Conservation (phyloP, 306 rosid genomes). For the Fragaria iinumae region DNA sequence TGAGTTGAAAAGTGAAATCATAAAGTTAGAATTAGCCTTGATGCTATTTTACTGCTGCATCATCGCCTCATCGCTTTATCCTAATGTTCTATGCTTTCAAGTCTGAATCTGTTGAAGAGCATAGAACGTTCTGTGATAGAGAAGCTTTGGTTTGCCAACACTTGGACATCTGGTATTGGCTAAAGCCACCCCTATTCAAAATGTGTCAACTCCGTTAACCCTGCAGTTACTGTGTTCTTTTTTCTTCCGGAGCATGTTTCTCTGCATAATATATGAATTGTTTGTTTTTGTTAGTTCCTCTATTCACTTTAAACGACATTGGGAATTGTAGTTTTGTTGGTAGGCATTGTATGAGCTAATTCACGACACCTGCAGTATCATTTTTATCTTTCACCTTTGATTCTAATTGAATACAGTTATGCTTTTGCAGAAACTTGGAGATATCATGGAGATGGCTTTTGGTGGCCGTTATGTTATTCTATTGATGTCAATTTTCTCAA, state of each 20-base stretch:
- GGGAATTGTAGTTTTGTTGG: not conserved
- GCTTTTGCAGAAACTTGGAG: conserved; percentile 88
- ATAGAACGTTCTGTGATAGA: not conserved
- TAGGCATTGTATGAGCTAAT: not conserved
- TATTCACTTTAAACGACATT: not conserved
- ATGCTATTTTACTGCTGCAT: not conserved
- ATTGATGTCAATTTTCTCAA: conserved; percentile 89
- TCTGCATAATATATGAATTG: not conserved
- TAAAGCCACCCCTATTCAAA: not conserved
- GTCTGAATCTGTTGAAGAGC: not conserved
- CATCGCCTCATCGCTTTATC: not conserved
- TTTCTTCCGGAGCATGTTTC: not conserved
- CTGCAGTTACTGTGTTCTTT: not conserved
- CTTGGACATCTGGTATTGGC: conserved; percentile 5
- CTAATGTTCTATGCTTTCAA: not conserved
- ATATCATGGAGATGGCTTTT: conserved; percentile 90
- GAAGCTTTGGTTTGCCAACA: not conserved
- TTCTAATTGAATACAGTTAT: conserved; percentile 31
- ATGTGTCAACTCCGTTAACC: no score
- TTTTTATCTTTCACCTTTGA: not conserved
- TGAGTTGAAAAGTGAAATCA: not conserved
- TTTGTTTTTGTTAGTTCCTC: not conserved
- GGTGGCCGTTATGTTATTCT: conserved; percentile 95
- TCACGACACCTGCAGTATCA: not conserved
- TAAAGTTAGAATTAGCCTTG: not conserved